Evolutionary conservation across 2,329 filamentous ascomycete genomes (phyloP), one percentile per base, ranked within the genome.

Genomic region (Ophiocordyceps camponoti-saundersi): DNA sequence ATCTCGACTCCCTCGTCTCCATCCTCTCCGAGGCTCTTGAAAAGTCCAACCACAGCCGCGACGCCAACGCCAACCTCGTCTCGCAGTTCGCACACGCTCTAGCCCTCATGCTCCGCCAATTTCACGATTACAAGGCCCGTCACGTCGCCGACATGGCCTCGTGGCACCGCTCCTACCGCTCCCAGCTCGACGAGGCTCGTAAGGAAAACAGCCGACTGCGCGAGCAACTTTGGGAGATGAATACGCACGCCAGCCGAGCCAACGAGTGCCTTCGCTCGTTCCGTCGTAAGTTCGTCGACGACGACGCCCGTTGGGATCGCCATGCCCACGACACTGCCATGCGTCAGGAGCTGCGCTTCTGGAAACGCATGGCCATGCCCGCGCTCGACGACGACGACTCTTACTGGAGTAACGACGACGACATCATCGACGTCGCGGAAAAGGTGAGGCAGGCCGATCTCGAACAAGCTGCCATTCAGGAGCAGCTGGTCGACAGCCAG

Each of bases 201-300:
- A 73, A 73, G 52, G 78, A 81, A 63, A 82, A 82, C 55, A 68
- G 69, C 50, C 69, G 71, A 2, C 68, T 82, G 46, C 74, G 78
- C 46, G 75, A 79, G 54, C 76, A 81, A 60, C 79, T 82, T 54
- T 79, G 76, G 70, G 75, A 79, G 53, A 79, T 80, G 75, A 75
- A 80, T 56, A 68, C 70, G 40, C 72, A 76, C 53, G 78, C 79
- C 22, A 68, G 68, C 44, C 65, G 63, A 13, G 77, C 77, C 21
- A 80, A 80, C 56, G 72, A 73, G 48, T 60, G 66, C 49, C 62
- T 82, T 48, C 73, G 77, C 39, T 61, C 68, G 36, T 79, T 80
- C 53, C 69, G 77, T 46, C 64, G 69, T 42, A 65, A 65, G 47
- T 73, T 76, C 55, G 72, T 79, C 52, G 75, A 77, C 52, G 68